These are phyloP conservation scores for Russula foetens DNA, from an alignment of 768 basidiomycete genomes.

Conservation along the genomic window DNA sequence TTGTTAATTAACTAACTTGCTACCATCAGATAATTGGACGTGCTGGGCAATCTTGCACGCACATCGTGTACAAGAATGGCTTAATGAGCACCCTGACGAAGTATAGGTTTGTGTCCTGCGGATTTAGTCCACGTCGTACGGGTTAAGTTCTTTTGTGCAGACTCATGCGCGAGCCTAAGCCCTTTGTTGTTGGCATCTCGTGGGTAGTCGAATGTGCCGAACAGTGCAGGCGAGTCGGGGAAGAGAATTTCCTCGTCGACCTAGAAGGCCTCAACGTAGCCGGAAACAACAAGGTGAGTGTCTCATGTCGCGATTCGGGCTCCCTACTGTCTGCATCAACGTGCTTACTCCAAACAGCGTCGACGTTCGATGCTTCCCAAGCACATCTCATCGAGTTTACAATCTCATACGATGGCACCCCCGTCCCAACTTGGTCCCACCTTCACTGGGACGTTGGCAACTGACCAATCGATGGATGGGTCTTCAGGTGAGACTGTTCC, in stretches of 20 bases:
- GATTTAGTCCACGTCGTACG: background rate
- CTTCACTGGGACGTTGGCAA: slow-evolving; percentile 2
- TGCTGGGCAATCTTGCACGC: slow-evolving; percentile 68
- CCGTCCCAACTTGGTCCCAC: slow-evolving; percentile 1
- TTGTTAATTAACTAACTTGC: background rate
- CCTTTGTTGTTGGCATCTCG: slow-evolving; percentile 71
- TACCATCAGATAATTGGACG: slow-evolving; percentile 46
- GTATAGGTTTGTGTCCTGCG: slow-evolving; percentile 45
- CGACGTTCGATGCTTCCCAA: slow-evolving; percentile 70
- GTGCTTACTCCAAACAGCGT: slow-evolving; percentile 36
- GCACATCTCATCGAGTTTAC: slow-evolving; percentile 28
- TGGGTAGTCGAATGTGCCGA: slow-evolving; percentile 90
- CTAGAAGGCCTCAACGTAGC: slow-evolving; percentile 48
- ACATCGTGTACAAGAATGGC: slow-evolving; percentile 83
- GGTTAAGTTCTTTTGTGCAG: slow-evolving; percentile 27
- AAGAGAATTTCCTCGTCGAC: slow-evolving; percentile 56
- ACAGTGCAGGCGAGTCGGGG: slow-evolving; percentile 52
- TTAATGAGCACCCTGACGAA: slow-evolving; percentile 61
- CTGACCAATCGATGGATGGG: slow-evolving; percentile 19
- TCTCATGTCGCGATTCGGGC: background rate
- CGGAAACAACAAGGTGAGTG: slow-evolving; percentile 52
- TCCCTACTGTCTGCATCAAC: background rate
- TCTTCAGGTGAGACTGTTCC: background rate
- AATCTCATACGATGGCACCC: background rate
- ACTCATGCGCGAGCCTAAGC: slow-evolving; percentile 57